Evolutionary conservation across 2,329 filamentous ascomycete species (phyloP).

Genomic region (Tolypocladium ophioglossoides): DNA sequence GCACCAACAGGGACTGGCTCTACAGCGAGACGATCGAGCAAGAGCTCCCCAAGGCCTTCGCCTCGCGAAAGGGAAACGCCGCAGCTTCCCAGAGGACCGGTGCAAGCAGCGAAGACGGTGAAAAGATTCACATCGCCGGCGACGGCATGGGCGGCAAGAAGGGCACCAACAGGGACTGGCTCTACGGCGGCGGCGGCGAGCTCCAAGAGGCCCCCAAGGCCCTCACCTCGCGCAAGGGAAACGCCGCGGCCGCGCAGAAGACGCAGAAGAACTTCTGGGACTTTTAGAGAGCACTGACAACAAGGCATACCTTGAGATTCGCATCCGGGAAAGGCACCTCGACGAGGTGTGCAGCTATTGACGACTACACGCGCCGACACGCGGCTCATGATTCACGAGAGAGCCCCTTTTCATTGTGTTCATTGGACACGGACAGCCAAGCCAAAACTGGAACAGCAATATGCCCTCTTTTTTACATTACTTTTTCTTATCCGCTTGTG

Average conservation of each 20-base stretch:
- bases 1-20: constrained; percentile 45
- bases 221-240: constrained; percentile 21
- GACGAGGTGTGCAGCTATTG: constrained; percentile 4
- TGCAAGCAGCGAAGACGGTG: constrained; percentile 29
- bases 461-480: background rate
- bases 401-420: constrained; percentile 3
- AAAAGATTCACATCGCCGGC: constrained; percentile 38
- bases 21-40: constrained; percentile 34
- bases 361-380: constrained; percentile 18
- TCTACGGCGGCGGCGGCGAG: constrained; percentile 44
- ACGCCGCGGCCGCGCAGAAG: constrained; percentile 5
- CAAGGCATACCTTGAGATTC: constrained; percentile 3
- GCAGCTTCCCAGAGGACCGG: constrained; percentile 1
- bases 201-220: constrained; percentile 22
- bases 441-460: background rate
- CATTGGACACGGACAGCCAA: background rate
- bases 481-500: constrained; percentile 1
- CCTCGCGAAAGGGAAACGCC: constrained; percentile 21
- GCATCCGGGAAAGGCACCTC: background rate
- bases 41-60: constrained; percentile 16
- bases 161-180: constrained; percentile 43
- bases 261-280: constrained; percentile 32
- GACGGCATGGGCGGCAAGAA: constrained; percentile 56
- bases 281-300: constrained; percentile 21
- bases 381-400: constrained; percentile 23